Conservation (phyloP, 805 yeast species). For the Candida nanaspora region DNA sequence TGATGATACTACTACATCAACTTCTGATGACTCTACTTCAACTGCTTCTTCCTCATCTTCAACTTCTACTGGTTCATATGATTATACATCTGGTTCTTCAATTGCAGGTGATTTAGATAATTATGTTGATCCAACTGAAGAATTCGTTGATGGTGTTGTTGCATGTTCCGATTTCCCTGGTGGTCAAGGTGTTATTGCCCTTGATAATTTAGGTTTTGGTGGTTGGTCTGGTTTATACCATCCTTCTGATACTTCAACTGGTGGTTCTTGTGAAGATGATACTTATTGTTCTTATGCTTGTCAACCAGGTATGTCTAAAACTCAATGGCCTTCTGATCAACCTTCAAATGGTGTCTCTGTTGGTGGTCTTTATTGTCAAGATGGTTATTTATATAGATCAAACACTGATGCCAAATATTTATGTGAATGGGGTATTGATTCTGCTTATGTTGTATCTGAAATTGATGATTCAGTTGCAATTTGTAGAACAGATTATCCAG, state of each 20-base stretch:
- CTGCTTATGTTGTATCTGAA: slow-evolving; percentile 48
- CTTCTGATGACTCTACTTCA: slow-evolving; percentile 25
- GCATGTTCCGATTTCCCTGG: slow-evolving; percentile 66
- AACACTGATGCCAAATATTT: slow-evolving; percentile 43
- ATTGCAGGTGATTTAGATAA: slow-evolving; percentile 51
- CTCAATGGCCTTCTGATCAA: slow-evolving; percentile 69
- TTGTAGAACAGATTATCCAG: slow-evolving; percentile 78
- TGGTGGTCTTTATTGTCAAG: slow-evolving; percentile 60
- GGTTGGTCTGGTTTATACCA: slow-evolving; percentile 69
- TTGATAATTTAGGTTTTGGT: slow-evolving; percentile 68
- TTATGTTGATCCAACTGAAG: slow-evolving; percentile 48
- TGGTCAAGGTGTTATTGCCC: slow-evolving; percentile 76
- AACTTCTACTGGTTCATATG: slow-evolving; percentile 14
- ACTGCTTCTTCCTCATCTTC: slow-evolving; percentile 19
- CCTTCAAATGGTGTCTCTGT: slow-evolving; percentile 64
- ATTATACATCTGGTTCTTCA: slow-evolving; percentile 29
- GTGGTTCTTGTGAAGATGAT: slow-evolving; percentile 56
- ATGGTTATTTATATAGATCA: slow-evolving; percentile 56
- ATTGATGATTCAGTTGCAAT: slow-evolving; percentile 49
- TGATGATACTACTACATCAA: slow-evolving; percentile 17
- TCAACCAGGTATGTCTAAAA: slow-evolving; percentile 74
- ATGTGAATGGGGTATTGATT: slow-evolving; percentile 58
- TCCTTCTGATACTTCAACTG: slow-evolving; percentile 33
- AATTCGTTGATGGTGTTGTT: slow-evolving; percentile 67
- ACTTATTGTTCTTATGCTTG: slow-evolving; percentile 74